Evolutionary conservation across 2,329 filamentous ascomycete genomes (phyloP).

Genomic region (Xylariaceae sp.): DNA sequence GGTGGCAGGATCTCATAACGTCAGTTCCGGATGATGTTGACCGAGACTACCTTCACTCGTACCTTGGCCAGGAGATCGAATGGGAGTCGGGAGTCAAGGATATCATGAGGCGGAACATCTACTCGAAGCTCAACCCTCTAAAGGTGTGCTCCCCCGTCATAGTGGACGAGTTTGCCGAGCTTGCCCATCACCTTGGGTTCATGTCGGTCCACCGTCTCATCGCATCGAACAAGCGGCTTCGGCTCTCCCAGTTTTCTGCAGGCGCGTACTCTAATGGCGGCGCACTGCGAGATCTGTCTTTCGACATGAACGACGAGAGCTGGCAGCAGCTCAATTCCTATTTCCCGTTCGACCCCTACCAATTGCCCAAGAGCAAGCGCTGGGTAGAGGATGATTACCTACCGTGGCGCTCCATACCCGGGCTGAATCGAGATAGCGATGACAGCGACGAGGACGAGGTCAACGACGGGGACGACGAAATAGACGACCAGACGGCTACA

Average conservation of each 20-base stretch:
- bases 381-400: conserved; percentile 87
- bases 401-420: conserved; percentile 69
- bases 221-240: conserved; percentile 86
- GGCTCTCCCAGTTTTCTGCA: conserved; percentile 64
- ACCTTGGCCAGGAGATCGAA: conserved; percentile 63
- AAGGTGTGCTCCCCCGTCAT: conserved; percentile 91
- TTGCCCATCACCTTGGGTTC: conserved; percentile 78
- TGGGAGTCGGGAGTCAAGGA: conserved; percentile 74
- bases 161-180: conserved; percentile 83
- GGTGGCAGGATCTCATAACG: conserved; percentile 83
- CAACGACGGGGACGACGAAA: conserved; percentile 39
- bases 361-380: conserved; percentile 75
- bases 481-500: conserved; percentile 48
- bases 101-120: conserved; percentile 69
- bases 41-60: conserved; percentile 55
- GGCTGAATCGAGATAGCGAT: conserved; percentile 53
- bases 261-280: conserved; percentile 52
- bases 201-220: conserved; percentile 85
- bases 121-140: conserved; percentile 85
- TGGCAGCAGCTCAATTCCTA: conserved; percentile 86
- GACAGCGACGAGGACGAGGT: conserved; percentile 50
- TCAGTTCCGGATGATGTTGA: conserved; percentile 55
- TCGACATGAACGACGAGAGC: conserved; percentile 60
- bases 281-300: conserved; percentile 48
- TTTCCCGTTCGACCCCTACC: conserved; percentile 96